These are phyloP conservation scores for Rhizopogon roseolus DNA, from an alignment of 768 basidiomycete genomes.

Conservation along the genomic window DNA sequence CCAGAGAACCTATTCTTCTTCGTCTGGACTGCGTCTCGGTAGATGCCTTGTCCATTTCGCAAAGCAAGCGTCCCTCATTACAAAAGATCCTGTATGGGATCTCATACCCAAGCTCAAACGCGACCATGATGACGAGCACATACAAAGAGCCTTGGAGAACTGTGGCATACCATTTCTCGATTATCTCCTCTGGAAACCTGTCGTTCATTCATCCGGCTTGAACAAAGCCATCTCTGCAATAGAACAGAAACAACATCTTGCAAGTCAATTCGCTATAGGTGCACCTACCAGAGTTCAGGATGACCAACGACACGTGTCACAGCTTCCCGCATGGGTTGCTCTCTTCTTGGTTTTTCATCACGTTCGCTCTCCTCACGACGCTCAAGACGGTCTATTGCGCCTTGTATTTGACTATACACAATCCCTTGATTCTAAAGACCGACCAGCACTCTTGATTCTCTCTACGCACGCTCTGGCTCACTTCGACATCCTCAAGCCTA, in stretches of 20 bases:
- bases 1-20: slow-evolving; percentile 11
- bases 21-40: slow-evolving; percentile 18
- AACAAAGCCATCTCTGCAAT: slow-evolving; percentile 23
- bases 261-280: neutral
- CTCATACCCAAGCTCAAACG: slow-evolving; percentile 31
- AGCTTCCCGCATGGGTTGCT: slow-evolving; percentile 50
- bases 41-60: slow-evolving; percentile 20
- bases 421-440: slow-evolving; percentile 24
- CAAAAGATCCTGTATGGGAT: slow-evolving; percentile 38
- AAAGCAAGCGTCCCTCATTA: slow-evolving; percentile 30
- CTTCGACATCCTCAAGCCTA: slow-evolving; percentile 41
- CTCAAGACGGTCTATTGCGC: slow-evolving; percentile 36
- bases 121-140: slow-evolving; percentile 1
- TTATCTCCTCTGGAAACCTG: slow-evolving; percentile 34
- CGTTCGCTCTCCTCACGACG: slow-evolving; percentile 41
- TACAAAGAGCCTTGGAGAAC: slow-evolving; percentile 22
- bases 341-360: slow-evolving; percentile 45
- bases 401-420: slow-evolving; percentile 39
- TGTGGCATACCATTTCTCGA: slow-evolving; percentile 31
- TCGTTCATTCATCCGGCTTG: slow-evolving; percentile 31
- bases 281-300: neutral
- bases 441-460: slow-evolving; percentile 42
- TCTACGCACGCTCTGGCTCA: slow-evolving; percentile 44
- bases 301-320: neutral
- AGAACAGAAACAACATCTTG: slow-evolving; percentile 1